Percentiles rank a stretch among this genome's conserved stretches.
Evolutionary conservation across 2,329 filamentous ascomycete genomes (phyloP).

Genomic region (Verticillium albo-atrum): DNA sequence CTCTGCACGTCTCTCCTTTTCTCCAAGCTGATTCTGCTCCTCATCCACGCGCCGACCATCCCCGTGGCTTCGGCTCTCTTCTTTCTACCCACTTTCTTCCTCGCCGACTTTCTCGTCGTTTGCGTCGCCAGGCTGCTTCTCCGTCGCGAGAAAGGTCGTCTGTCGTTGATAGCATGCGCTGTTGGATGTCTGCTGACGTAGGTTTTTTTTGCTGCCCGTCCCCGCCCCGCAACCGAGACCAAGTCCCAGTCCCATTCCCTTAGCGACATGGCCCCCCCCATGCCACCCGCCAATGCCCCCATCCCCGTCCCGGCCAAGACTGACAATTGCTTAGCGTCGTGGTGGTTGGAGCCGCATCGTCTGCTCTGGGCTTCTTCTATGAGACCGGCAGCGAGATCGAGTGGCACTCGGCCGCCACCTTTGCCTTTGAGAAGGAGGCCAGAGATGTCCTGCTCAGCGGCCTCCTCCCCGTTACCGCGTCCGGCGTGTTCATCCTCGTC

Average conservation of each 20-base stretch:
- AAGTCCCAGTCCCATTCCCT: background rate
- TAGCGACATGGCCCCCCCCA: background rate
- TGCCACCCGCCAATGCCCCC: background rate
- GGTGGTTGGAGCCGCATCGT: slow-evolving; percentile 20
- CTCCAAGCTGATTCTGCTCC: slow-evolving; percentile 23
- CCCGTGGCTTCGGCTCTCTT: slow-evolving; percentile 17
- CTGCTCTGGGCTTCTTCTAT: slow-evolving; percentile 24
- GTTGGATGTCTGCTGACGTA: slow-evolving; percentile 20
- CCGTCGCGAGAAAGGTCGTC: slow-evolving; percentile 17
- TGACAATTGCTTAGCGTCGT: slow-evolving; percentile 15
- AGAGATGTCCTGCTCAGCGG: slow-evolving; percentile 25
- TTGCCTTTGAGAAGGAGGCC: slow-evolving; percentile 22
- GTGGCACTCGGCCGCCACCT: slow-evolving; percentile 23
- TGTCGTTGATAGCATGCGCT: slow-evolving; percentile 12
- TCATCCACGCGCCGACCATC: slow-evolving; percentile 19
- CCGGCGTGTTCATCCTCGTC: slow-evolving; percentile 13
- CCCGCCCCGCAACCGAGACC: no score
- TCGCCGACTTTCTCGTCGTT: slow-evolving; percentile 25
- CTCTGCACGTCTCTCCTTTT: slow-evolving; percentile 21
- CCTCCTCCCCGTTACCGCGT: slow-evolving; percentile 11
- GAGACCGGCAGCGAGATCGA: slow-evolving; percentile 25
- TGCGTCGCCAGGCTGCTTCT: slow-evolving; percentile 25
- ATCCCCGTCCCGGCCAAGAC: slow-evolving; percentile 1
- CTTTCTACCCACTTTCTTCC: slow-evolving; percentile 29
- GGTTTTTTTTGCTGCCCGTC: slow-evolving; percentile 5